phyloP scores from a whole-genome alignment of 139 green algal species.

The Auxenochlorella protothecoides region DNA sequence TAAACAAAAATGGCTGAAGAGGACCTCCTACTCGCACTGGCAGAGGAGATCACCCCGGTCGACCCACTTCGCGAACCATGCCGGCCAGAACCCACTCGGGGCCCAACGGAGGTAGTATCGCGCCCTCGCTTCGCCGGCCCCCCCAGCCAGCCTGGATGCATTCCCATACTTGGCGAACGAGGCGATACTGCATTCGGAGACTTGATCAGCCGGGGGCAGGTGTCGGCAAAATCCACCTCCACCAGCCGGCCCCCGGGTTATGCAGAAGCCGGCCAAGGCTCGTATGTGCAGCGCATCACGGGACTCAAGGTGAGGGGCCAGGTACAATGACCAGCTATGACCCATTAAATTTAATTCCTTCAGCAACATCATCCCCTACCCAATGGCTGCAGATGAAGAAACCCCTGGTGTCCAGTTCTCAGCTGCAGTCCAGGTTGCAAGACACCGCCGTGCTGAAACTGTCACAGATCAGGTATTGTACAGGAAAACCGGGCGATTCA shows the following conservation, averaged over 20 bases:
- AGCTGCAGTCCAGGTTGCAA: constrained; percentile 23
- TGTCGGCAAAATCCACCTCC: not conserved
- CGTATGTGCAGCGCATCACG: constrained; percentile 7
- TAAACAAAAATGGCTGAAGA: constrained; percentile 6
- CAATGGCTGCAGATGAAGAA: constrained; percentile 31
- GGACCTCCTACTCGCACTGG: constrained; percentile 14
- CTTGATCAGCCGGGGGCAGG: not conserved
- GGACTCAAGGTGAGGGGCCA: constrained; percentile 11
- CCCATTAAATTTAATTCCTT: not conserved
- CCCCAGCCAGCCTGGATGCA: no score
- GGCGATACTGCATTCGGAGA: no score
- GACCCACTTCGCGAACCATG: not conserved
- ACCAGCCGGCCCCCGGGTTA: not conserved
- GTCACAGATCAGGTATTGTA: constrained; percentile 8
- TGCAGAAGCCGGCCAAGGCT: constrained; percentile 10
- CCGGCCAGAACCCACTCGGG: not conserved
- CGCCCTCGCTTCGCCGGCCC: not conserved
- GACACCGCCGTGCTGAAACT: constrained; percentile 16
- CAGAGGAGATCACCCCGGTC: constrained; percentile 1
- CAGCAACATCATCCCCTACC: no score
- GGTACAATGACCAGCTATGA: not conserved
- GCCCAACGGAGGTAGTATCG: not conserved
- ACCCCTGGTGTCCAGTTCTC: constrained; percentile 22
- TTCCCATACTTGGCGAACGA: no score
- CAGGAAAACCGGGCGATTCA: constrained; percentile 25